Conservation (phyloP, 352 stramenopile species). For the Globisporangium mamillatum region DNA sequence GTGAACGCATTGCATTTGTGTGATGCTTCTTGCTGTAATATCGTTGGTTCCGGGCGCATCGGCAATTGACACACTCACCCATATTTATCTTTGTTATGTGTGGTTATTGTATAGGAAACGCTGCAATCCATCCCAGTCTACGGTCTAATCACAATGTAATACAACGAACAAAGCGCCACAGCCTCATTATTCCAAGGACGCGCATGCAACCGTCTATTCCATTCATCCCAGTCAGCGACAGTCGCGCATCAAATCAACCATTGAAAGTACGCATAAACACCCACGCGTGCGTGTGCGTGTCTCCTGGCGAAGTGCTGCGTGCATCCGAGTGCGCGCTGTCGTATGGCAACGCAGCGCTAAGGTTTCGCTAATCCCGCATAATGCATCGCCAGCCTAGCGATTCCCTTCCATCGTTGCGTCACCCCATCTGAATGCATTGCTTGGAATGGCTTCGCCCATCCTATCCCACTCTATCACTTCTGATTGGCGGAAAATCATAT, state of each 20-base stretch:
- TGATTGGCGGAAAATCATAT: background rate
- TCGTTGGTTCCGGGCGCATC: background rate
- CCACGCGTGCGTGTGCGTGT: background rate
- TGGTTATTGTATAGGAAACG: slow-evolving; percentile 28
- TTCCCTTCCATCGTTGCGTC: background rate
- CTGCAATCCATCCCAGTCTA: slow-evolving; percentile 50
- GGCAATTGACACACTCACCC: background rate
- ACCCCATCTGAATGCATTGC: background rate
- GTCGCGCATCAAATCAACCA: background rate
- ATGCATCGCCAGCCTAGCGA: background rate
- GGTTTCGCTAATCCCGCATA: too few species aligned
- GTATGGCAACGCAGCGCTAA: background rate
- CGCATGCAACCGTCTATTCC: background rate
- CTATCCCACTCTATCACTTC: background rate
- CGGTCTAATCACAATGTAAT: slow-evolving; percentile 51
- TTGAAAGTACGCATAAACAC: background rate
- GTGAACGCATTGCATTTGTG: background rate
- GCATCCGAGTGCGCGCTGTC: background rate
- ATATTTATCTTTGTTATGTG: background rate
- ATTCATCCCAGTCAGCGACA: background rate
- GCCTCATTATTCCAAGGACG: background rate
- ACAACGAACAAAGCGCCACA: background rate
- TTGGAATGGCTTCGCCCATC: background rate
- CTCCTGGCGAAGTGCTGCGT: background rate
- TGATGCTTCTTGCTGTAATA: background rate